These are phyloP conservation scores for Fusarium falciforme DNA, from an alignment of 2,329 filamentous ascomycete species.

Conservation along the genomic window DNA sequence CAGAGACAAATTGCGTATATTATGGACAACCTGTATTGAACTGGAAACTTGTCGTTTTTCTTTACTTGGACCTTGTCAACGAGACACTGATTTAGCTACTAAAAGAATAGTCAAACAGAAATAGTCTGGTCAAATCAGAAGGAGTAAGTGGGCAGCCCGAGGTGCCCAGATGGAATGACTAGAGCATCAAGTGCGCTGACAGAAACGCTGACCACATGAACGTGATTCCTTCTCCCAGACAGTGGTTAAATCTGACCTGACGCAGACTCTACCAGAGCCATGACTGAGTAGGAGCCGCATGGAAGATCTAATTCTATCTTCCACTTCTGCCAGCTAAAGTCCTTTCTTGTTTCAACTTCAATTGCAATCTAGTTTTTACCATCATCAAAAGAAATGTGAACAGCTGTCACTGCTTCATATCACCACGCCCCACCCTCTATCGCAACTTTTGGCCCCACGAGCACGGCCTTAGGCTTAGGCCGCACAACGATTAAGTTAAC, in stretches of 20 bases:
- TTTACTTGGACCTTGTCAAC: not conserved
- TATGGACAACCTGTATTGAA: not conserved
- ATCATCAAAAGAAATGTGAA: not conserved
- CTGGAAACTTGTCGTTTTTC: not conserved
- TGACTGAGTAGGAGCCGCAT: too few relatives aligned
- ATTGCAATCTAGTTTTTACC: not conserved
- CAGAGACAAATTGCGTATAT: not conserved
- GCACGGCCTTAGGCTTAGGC: not conserved
- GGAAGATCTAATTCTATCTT: not conserved
- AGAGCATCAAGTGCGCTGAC: too few relatives aligned
- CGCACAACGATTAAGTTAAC: slow-evolving; percentile 19
- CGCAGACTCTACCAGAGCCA: too few relatives aligned
- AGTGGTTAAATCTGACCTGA: too few relatives aligned
- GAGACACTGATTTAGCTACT: not conserved
- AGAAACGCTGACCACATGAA: too few relatives aligned
- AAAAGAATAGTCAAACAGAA: not conserved
- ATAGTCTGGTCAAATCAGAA: not conserved
- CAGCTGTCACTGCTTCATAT: not conserved
- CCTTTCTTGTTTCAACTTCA: not conserved
- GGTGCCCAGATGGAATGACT: too few relatives aligned
- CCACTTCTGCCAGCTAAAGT: not conserved
- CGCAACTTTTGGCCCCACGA: not conserved
- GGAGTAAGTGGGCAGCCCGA: not conserved
- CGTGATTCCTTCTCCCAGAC: too few relatives aligned
- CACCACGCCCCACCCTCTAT: not conserved